Conservation (phyloP, 2,329 filamentous ascomycete genomes). For the Aspergillus felis region DNA sequence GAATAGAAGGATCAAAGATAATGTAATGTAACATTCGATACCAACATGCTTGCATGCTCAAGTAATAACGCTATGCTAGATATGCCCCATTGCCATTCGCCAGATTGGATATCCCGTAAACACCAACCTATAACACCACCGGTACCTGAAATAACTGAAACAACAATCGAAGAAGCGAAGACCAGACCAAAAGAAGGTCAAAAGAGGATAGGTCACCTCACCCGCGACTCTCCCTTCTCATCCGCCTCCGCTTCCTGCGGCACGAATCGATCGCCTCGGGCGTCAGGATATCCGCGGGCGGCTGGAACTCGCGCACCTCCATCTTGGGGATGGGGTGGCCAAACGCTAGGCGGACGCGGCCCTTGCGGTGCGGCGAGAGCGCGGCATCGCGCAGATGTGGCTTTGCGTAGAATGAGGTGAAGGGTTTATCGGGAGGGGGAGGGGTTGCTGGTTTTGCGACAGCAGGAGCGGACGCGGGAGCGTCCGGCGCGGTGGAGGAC, state of each 20-base stretch:
- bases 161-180: neutral
- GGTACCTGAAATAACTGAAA: neutral
- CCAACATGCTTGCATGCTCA: neutral
- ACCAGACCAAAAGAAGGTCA: neutral
- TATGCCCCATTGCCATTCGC: neutral
- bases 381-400: slow-evolving; percentile 75
- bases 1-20: neutral
- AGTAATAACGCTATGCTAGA: neutral
- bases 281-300: slow-evolving; percentile 60
- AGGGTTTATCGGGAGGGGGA: slow-evolving; percentile 49
- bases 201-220: neutral
- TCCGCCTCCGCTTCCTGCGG: slow-evolving; percentile 34
- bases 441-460: slow-evolving; percentile 6
- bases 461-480: neutral
- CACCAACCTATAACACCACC: neutral
- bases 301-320: slow-evolving; percentile 65
- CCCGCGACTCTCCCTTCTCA: slow-evolving; percentile 29
- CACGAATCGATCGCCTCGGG: slow-evolving; percentile 40
- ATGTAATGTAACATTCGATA: neutral
- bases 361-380: slow-evolving; percentile 66
- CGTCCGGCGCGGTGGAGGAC: neutral
- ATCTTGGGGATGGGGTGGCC: slow-evolving; percentile 75
- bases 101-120: neutral
- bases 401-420: slow-evolving; percentile 84
- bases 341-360: slow-evolving; percentile 72